Evolutionary conservation across 768 basidiomycete genomes (phyloP).

Genomic region (Suillus subalutaceus): DNA sequence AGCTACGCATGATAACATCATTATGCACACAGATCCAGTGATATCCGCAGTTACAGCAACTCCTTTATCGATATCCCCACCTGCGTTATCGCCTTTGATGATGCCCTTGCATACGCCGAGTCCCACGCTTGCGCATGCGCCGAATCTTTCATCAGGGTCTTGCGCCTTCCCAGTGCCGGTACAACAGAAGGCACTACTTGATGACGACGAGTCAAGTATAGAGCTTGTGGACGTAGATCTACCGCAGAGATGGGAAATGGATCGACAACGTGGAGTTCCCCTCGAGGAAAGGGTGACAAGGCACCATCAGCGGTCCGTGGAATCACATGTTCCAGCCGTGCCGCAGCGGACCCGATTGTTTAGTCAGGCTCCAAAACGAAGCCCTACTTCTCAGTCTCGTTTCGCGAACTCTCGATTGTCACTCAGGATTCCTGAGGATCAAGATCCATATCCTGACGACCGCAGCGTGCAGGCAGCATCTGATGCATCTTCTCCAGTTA

Average conservation of each 20-base stretch:
- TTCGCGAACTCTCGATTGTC: constrained; percentile 36
- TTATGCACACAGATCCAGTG: constrained; percentile 26
- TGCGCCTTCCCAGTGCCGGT: constrained; percentile 16
- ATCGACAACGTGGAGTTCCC: constrained; percentile 45
- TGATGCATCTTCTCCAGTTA: constrained; percentile 35
- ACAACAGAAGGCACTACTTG: constrained; percentile 29
- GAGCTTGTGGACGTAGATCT: constrained; percentile 56
- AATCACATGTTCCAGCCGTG: constrained; percentile 23
- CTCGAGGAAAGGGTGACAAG: constrained; percentile 44
- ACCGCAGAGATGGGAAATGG: constrained; percentile 45
- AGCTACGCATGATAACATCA: constrained; percentile 14
- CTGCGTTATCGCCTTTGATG: constrained; percentile 13
- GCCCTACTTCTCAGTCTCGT: constrained; percentile 32
- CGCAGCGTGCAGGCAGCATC: constrained; percentile 30
- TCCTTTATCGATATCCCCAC: constrained; percentile 19
- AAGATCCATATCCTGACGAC: constrained; percentile 36
- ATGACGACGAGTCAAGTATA: constrained; percentile 52
- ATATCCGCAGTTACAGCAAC: constrained; percentile 23
- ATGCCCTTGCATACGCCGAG: constrained; percentile 1
- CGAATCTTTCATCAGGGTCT: constrained; percentile 11
- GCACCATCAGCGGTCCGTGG: constrained; percentile 36
- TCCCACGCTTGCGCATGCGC: not conserved
- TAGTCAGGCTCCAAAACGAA: constrained; percentile 31
- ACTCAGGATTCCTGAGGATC: constrained; percentile 35
- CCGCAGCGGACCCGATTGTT: constrained; percentile 34